Evolutionary conservation across 2,329 filamentous ascomycete species (phyloP).

Genomic region (Davidsoniella virescens): DNA sequence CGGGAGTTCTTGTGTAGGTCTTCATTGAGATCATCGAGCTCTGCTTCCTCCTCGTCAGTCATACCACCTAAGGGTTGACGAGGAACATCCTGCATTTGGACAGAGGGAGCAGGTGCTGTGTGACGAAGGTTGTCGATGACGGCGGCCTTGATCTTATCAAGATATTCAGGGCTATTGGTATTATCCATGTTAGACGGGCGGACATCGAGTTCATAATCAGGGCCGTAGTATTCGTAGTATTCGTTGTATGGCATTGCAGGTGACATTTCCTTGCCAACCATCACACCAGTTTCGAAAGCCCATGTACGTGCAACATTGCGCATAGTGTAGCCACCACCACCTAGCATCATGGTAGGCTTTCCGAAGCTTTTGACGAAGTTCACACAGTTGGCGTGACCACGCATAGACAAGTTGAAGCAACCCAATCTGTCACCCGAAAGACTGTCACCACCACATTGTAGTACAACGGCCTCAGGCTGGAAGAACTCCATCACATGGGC

Average conservation of each 20-base stretch:
- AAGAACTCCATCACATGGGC: slow-evolving; percentile 75
- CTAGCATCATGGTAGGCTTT: slow-evolving; percentile 78
- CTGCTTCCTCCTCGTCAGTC: slow-evolving; percentile 50
- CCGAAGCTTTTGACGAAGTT: slow-evolving; percentile 76
- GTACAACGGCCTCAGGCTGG: slow-evolving; percentile 76
- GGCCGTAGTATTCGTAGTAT: slow-evolving; percentile 89
- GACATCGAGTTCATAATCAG: slow-evolving; percentile 81
- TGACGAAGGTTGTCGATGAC: slow-evolving; percentile 78
- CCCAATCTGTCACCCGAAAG: slow-evolving; percentile 86
- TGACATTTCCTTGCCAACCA: slow-evolving; percentile 70
- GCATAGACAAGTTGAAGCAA: slow-evolving; percentile 96
- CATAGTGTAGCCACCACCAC: slow-evolving; percentile 92
- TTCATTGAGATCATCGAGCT: slow-evolving; percentile 56
- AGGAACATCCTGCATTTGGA: slow-evolving; percentile 71
- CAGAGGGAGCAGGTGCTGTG: slow-evolving; percentile 71
- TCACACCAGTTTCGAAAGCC: slow-evolving; percentile 87
- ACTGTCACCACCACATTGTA: slow-evolving; percentile 92
- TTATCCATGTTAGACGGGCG: slow-evolving; percentile 82
- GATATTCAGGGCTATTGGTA: slow-evolving; percentile 66
- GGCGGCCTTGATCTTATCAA: slow-evolving; percentile 65
- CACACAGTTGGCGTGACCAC: slow-evolving; percentile 87
- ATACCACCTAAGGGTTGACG: slow-evolving; percentile 44
- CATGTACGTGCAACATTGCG: slow-evolving; percentile 93
- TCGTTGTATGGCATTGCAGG: slow-evolving; percentile 86
- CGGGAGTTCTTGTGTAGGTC: slow-evolving; percentile 75